These are phyloP conservation scores for Cryptococcus depauperatus DNA, from an alignment of 1,284 basidiomycete genomes.

Conservation along the genomic window DNA sequence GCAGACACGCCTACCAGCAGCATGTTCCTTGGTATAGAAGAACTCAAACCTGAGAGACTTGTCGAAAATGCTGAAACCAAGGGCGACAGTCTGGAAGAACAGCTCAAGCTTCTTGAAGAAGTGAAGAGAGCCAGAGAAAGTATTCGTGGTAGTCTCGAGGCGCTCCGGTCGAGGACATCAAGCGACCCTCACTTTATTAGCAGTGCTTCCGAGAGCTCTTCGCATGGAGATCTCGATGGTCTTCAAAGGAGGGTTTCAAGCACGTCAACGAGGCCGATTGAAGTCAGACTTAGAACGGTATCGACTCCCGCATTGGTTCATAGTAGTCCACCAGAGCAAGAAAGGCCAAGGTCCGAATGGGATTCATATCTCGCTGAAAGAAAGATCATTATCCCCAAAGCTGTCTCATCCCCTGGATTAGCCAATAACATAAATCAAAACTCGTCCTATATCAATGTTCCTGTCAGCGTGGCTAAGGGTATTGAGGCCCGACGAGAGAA, in stretches of 20 bases:
- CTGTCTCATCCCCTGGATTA: neutral
- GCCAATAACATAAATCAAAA: neutral
- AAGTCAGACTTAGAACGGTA: neutral
- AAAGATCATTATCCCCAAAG: constrained; percentile 23
- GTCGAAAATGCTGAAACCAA: neutral
- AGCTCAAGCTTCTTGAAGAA: constrained; percentile 36
- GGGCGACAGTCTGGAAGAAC: constrained; percentile 33
- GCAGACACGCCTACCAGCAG: constrained; percentile 11
- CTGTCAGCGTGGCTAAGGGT: constrained; percentile 12
- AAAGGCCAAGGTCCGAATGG: constrained; percentile 26
- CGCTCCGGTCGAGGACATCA: constrained; percentile 23
- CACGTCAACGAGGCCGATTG: constrained; percentile 10
- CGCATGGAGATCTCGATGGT: neutral
- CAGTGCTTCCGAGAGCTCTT: neutral
- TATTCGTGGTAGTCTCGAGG: constrained; percentile 34
- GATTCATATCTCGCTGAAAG: constrained; percentile 33
- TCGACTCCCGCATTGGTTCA: neutral
- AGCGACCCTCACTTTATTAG: constrained; percentile 3
- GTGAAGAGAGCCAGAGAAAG: constrained; percentile 35
- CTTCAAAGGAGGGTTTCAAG: constrained; percentile 8
- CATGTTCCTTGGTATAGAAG: constrained; percentile 4
- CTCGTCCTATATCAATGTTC: constrained; percentile 6
- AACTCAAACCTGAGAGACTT: constrained; percentile 8
- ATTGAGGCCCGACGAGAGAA: constrained; percentile 20
- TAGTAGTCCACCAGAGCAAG: neutral